Conservation (phyloP, 495 filamentous ascomycete species). For the Aspergillus biplanus region DNA sequence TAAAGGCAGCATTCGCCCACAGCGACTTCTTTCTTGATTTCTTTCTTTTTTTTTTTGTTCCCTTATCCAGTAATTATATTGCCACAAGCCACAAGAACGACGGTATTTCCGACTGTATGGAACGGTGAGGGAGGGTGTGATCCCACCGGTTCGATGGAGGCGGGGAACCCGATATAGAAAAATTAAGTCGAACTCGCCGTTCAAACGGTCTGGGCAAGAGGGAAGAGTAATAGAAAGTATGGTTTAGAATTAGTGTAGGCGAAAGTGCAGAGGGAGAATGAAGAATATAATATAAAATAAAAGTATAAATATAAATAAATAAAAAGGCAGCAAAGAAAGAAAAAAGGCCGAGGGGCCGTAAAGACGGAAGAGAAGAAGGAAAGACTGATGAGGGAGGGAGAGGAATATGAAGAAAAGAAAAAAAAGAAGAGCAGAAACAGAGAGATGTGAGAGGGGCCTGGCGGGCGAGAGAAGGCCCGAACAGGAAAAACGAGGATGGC, state of each 20-base stretch:
- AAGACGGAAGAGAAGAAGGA: constrained; percentile 37
- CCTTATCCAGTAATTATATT: constrained; percentile 6
- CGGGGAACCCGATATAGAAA: background rate
- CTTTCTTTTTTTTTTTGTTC: constrained; percentile 12
- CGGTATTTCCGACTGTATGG: constrained; percentile 7
- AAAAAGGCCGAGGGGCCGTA: constrained; percentile 57
- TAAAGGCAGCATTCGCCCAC: constrained; percentile 54
- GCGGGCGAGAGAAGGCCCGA: constrained; percentile 37
- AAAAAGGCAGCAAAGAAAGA: constrained; percentile 45
- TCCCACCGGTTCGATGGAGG: background rate
- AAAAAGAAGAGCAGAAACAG: constrained; percentile 26
- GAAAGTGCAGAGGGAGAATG: constrained; percentile 44
- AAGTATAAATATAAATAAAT: constrained; percentile 50
- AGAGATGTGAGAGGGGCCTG: constrained; percentile 49
- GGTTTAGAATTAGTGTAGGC: constrained; percentile 51
- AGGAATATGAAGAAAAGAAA: constrained; percentile 26
- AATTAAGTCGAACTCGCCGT: background rate
- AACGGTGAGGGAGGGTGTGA: constrained; percentile 20
- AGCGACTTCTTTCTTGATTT: constrained; percentile 25
- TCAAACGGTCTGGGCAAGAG: background rate
- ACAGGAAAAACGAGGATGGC: constrained; percentile 28
- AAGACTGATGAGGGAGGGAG: constrained; percentile 17
- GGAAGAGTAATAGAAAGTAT: constrained; percentile 24
- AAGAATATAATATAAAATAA: constrained; percentile 43
- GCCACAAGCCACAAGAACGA: constrained; percentile 16